Base-by-base conservation (phyloP, 352 stramenopile species). In the Globisporangium spinosum region DNA sequence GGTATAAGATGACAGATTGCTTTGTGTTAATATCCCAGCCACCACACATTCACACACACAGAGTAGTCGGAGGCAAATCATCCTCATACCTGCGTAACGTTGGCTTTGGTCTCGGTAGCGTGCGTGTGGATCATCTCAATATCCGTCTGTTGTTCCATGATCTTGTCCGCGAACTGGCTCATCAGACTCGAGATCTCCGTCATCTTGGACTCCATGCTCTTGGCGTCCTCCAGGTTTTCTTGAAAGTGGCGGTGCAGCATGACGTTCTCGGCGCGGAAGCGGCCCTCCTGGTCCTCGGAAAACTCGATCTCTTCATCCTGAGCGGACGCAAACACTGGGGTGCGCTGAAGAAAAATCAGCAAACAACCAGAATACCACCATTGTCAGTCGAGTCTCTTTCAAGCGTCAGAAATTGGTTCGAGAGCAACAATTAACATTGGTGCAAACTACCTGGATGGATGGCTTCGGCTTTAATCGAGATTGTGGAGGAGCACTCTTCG, bases 121-220 rank as follows among this genome's bases (percentile, higher is more conserved):
- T 96, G 81, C 5, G 83, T 67, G 17, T 93, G 80, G 35, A 96
- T 94, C 22, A 86, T 71, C 53, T 91, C 80, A 49, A 96, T 92
- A 49, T 94, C 85, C 1, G 69, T 78, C 40, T 94, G 83, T 56
- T 96, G 88, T 58, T 90, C 80, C 66, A 90, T 89, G 66, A 96
- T 90, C 51, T 96, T 93, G 67, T 93, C 80, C 0, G 88, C 77
- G 43, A 96, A 96, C 51, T 96, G 86, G 3, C 82, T 73, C 86
- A 96, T 94, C 47, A 96, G 76, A 57, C 79, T 87, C 8, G 85
- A 94, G 65, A 96, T 94, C 59, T 90, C 88, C 13, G 83, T 72
- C 83, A 96, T 94, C 66, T 92, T 92, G 10, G 80, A 82, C 72
- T 96, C 88, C 77, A 96, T 91, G 77, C 85, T 82, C 55, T 90